A percentile compares a stretch with the other conserved stretches of the same genome.
Conservation (phyloP, 345 rosid genomes). For the Viola odorata region DNA sequence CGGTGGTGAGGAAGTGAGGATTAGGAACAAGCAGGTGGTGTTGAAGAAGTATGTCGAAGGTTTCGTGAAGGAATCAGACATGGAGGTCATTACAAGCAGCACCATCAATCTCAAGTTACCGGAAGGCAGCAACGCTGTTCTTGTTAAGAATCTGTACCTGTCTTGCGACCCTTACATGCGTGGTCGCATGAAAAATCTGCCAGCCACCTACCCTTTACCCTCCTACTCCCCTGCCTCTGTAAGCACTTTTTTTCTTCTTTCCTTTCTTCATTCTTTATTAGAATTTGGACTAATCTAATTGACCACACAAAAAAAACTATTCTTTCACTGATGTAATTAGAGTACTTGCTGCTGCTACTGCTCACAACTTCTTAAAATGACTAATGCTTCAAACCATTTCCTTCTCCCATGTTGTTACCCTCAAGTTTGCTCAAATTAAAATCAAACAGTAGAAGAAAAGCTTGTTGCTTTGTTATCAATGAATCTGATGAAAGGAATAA, state of each 20-base stretch:
- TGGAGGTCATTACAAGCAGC: constrained; percentile 26
- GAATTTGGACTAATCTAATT: background rate
- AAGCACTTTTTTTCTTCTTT: background rate
- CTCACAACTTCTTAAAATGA: background rate
- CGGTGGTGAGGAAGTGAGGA: background rate
- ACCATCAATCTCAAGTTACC: constrained; percentile 23
- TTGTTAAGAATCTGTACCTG: constrained; percentile 55
- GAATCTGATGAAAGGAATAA: background rate
- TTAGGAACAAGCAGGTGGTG: constrained; percentile 34
- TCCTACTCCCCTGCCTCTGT: constrained; percentile 28
- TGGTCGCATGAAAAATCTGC: constrained; percentile 7
- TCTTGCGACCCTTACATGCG: constrained; percentile 56
- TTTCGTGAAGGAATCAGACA: constrained; percentile 31
- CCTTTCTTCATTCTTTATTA: background rate
- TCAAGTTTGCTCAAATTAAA: too few relatives aligned
- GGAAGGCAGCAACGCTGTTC: constrained; percentile 16
- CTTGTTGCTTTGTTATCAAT: background rate
- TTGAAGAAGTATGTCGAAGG: constrained; percentile 21
- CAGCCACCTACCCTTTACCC: background rate
- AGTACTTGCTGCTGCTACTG: background rate
- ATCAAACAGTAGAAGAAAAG: background rate
- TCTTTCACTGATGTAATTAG: background rate
- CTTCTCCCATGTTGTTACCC: too few relatives aligned
- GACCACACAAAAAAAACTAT: background rate
- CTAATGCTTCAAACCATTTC: too few relatives aligned